Evolutionary conservation across 768 basidiomycete genomes (phyloP), one percentile per base, ranked within the genome.

Genomic region (Brasilioporus rufonigricans): DNA sequence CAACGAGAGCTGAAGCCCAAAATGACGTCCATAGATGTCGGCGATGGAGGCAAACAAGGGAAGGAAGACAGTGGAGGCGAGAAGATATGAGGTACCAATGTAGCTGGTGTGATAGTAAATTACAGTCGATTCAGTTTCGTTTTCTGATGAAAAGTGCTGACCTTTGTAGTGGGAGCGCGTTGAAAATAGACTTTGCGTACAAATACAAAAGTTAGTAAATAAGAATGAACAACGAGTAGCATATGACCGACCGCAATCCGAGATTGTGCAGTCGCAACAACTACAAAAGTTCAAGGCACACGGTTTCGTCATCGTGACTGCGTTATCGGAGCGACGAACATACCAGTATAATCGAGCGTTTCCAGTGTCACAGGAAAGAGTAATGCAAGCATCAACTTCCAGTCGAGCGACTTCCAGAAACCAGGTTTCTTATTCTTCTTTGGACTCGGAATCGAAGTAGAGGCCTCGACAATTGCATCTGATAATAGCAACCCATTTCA

Each of bases 31-130:
- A 65, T 75, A 79, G 21, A 81, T 70, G 56, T 81, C 80, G 11
- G 79, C 74, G 8, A 82, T 54, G 8, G 76, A 76, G 1, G 77
- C 80, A 41, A 78, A 82, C 9, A 82, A 60, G 6, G 80, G 80
- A 10, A 82, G 67, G 63, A 81, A 82, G 45, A 80, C 77, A 4
- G 81, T 80, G 18, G 78, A 78, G 0, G 81, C 74, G 16, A 82
- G 68, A 23, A 81, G 65, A 52, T 82, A 81, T 2, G 74, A 61
- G 1, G 80, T 82, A 39, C 81, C 80, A 19, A 82, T 75, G 53
- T 76, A 80, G 51, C 80, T 76, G 13, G 12, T 26, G 14, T 13
- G 14, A 36, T 35, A 50, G 26, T 21, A 39, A 12, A 18, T 35
- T 31, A 11, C 36, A 27, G 35, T 41, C 4, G 2, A 0, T 13